phyloP scores from a whole-genome alignment of 208 protist species.

The Leishmania mexicana region DNA sequence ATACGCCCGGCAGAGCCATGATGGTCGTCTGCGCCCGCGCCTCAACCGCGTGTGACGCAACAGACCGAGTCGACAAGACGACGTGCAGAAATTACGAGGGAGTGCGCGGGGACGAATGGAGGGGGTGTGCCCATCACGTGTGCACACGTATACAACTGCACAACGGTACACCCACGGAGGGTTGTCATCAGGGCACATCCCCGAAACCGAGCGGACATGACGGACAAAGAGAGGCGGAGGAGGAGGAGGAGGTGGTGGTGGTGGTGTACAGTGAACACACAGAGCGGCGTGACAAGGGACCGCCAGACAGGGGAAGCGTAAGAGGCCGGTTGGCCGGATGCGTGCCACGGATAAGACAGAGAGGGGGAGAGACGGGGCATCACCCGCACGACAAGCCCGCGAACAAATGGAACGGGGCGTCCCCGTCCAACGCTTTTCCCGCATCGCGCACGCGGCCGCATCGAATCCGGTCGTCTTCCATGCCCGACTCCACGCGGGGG shows the following conservation, averaged over 20 bases:
- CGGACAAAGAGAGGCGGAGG: background rate
- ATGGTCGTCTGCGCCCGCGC: too few relatives aligned
- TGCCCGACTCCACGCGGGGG: background rate
- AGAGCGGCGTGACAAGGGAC: background rate
- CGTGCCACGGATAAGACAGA: background rate
- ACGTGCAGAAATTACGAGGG: background rate
- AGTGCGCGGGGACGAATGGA: background rate
- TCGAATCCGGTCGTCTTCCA: background rate
- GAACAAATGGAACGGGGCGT: background rate
- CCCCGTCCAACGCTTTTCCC: background rate
- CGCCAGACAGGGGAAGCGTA: background rate
- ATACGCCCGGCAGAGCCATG: constrained; percentile 76
- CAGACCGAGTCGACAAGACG: background rate
- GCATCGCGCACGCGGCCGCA: background rate
- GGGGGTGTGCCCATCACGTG: background rate
- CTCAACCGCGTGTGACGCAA: background rate
- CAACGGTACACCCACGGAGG: background rate
- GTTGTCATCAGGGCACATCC: background rate
- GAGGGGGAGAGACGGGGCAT: background rate
- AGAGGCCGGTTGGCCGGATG: too few relatives aligned
- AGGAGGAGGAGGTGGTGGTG: background rate
- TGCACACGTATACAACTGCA: background rate
- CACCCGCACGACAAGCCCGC: background rate
- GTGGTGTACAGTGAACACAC: background rate
- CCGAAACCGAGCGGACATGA: background rate